phyloP scores from a whole-genome alignment of 768 basidiomycete species.

The Panellus pusillus region DNA sequence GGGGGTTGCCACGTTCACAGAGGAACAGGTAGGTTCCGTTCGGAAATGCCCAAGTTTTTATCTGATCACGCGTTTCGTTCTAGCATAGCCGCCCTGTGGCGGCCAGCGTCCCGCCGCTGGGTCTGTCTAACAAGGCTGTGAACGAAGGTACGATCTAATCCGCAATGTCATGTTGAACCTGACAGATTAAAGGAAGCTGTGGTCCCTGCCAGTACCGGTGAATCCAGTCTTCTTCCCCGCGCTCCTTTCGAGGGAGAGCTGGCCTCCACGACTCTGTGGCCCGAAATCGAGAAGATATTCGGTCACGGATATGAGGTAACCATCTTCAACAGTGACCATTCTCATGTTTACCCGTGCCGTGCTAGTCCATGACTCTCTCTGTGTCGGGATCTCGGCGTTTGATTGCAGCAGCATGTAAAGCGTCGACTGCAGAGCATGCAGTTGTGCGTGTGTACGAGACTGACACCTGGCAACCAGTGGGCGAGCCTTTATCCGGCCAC shows the following conservation, averaged over 20 bases:
- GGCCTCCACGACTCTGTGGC: slow-evolving; percentile 88
- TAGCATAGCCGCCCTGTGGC: slow-evolving; percentile 67
- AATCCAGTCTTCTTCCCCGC: slow-evolving; percentile 23
- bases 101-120: slow-evolving; percentile 91
- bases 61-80: slow-evolving; percentile 2
- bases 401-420: slow-evolving; percentile 89
- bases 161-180: neutral
- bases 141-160: slow-evolving; percentile 51
- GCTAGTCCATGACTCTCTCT: slow-evolving; percentile 76
- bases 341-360: neutral
- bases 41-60: neutral
- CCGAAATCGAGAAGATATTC: slow-evolving; percentile 94
- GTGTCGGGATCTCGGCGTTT: slow-evolving; percentile 68
- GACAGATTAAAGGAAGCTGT: slow-evolving; percentile 3
- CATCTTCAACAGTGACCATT: neutral
- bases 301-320: slow-evolving; percentile 95
- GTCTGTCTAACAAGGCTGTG: slow-evolving; percentile 92
- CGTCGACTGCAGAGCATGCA: slow-evolving; percentile 86
- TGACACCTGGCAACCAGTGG: slow-evolving; percentile 65
- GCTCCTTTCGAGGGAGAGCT: slow-evolving; percentile 92
- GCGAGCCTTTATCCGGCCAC: slow-evolving; percentile 79
- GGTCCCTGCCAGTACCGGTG: neutral
- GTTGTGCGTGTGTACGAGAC: slow-evolving; percentile 82
- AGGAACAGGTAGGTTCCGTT: slow-evolving; percentile 46
- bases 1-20: slow-evolving; percentile 45